A percentile compares a stretch with the other conserved stretches of the same genome.
These are phyloP conservation scores for Aspergillus ustus DNA, from an alignment of 2,329 filamentous ascomycete genomes.

Conservation along the genomic window DNA sequence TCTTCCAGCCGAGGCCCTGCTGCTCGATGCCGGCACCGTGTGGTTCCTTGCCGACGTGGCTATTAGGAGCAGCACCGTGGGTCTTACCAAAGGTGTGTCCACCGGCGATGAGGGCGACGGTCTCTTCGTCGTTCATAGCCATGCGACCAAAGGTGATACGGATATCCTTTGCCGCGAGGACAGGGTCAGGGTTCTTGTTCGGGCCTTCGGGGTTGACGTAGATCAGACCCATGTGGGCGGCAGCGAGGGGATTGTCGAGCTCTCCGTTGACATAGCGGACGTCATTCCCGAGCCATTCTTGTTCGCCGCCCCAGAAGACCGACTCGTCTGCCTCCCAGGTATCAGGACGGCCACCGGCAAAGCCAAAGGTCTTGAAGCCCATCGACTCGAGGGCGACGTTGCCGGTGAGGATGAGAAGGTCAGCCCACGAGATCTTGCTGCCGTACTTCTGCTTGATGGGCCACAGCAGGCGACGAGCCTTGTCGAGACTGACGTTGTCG, in stretches of 20 bases:
- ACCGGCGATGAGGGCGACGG: slow-evolving; percentile 76
- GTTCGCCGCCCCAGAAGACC: slow-evolving; percentile 77
- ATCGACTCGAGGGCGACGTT: slow-evolving; percentile 79
- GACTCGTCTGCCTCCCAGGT: slow-evolving; percentile 77
- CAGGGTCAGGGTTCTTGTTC: slow-evolving; percentile 71
- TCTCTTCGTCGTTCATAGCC: slow-evolving; percentile 85
- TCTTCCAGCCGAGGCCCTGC: slow-evolving; percentile 76
- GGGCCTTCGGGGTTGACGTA: slow-evolving; percentile 83
- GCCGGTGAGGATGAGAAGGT: slow-evolving; percentile 71
- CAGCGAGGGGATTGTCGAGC: slow-evolving; percentile 69
- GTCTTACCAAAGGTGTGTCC: slow-evolving; percentile 83
- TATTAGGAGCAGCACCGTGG: slow-evolving; percentile 69
- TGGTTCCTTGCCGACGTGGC: slow-evolving; percentile 70
- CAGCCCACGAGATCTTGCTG: slow-evolving; percentile 80
- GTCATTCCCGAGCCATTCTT: slow-evolving; percentile 75
- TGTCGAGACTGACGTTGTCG: slow-evolving; percentile 78
- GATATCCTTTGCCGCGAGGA: slow-evolving; percentile 72
- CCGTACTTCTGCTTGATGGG: slow-evolving; percentile 86
- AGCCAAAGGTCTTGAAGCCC: slow-evolving; percentile 75
- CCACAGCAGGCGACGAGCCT: slow-evolving; percentile 78
- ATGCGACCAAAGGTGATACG: slow-evolving; percentile 76
- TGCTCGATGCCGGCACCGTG: slow-evolving; percentile 66
- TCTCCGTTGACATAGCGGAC: slow-evolving; percentile 64
- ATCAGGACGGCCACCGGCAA: slow-evolving; percentile 72
- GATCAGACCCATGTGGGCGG: slow-evolving; percentile 76